A percentile compares a stretch with the other conserved stretches of the same genome.
phyloP scores from a whole-genome alignment of 1,284 basidiomycete genomes.

The Ustilago hordei region DNA sequence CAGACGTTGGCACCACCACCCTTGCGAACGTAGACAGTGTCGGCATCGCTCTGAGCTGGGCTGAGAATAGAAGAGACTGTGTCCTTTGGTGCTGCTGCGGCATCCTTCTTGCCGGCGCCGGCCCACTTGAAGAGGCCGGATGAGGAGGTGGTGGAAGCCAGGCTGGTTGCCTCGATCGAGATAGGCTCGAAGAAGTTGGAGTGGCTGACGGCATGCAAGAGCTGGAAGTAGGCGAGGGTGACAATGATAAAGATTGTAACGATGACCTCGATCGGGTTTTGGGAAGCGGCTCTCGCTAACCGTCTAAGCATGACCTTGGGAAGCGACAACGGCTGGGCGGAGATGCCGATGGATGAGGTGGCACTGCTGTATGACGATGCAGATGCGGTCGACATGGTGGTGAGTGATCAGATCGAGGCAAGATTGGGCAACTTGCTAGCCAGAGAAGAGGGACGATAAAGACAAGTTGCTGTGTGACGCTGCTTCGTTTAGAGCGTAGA shows the following conservation, averaged over 20 bases:
- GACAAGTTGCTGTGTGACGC: background rate
- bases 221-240: conserved; percentile 90
- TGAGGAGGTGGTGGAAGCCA: conserved; percentile 52
- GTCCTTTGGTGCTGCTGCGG: background rate
- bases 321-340: conserved; percentile 46
- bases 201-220: conserved; percentile 83
- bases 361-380: conserved; percentile 44
- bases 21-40: conserved; percentile 46
- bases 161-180: conserved; percentile 47
- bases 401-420: background rate
- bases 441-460: background rate
- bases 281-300: conserved; percentile 50
- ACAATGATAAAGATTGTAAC: conserved; percentile 86
- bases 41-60: conserved; percentile 16
- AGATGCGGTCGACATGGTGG: conserved; percentile 42
- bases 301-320: conserved; percentile 51
- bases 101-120: conserved; percentile 17
- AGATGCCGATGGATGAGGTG: conserved; percentile 41
- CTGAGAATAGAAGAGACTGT: background rate
- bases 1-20: conserved; percentile 42
- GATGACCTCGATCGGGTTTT: conserved; percentile 80
- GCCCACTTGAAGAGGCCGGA: conserved; percentile 52
- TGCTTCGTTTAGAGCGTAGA: background rate
- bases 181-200: conserved; percentile 71
- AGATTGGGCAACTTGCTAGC: background rate